A percentile compares a stretch with the other conserved stretches of the same genome.
Conservation (phyloP, 305 asterid genomes). For the Fraxinus nigra region DNA sequence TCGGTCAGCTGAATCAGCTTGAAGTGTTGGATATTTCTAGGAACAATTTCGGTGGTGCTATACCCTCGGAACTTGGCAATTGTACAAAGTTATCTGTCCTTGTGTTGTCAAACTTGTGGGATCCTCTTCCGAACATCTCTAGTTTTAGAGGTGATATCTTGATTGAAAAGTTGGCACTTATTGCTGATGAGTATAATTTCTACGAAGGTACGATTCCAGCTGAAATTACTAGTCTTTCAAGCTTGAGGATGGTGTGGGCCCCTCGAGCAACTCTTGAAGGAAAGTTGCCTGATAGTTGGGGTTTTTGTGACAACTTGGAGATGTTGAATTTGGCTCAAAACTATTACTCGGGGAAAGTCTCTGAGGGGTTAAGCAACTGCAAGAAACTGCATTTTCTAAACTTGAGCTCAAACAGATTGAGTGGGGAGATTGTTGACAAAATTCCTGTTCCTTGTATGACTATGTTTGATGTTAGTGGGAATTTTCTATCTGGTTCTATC, state of each 20-base stretch:
- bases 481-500: constrained; percentile 40
- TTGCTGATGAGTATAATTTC: constrained; percentile 41
- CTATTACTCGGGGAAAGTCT: constrained; percentile 34
- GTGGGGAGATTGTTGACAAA: constrained; percentile 38
- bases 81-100: constrained; percentile 62
- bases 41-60: constrained; percentile 64
- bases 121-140: constrained; percentile 50
- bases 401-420: constrained; percentile 38
- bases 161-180: constrained; percentile 17
- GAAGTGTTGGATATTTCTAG: constrained; percentile 77
- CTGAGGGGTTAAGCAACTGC: constrained; percentile 38
- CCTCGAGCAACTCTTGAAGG: constrained; percentile 71
- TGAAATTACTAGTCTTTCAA: constrained; percentile 48
- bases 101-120: constrained; percentile 75
- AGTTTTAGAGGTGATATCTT: constrained; percentile 22
- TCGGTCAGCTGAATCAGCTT: constrained; percentile 64
- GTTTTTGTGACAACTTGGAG: constrained; percentile 65
- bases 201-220: constrained; percentile 37
- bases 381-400: constrained; percentile 38
- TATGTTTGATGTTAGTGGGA: constrained; percentile 46
- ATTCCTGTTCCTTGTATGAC: constrained; percentile 55
- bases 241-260: constrained; percentile 77
- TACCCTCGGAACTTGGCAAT: constrained; percentile 62
- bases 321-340: constrained; percentile 60
- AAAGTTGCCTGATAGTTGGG: constrained; percentile 61